Conservation (phyloP, 192 early-diverging fungal species). For the Coemansia furcata region DNA sequence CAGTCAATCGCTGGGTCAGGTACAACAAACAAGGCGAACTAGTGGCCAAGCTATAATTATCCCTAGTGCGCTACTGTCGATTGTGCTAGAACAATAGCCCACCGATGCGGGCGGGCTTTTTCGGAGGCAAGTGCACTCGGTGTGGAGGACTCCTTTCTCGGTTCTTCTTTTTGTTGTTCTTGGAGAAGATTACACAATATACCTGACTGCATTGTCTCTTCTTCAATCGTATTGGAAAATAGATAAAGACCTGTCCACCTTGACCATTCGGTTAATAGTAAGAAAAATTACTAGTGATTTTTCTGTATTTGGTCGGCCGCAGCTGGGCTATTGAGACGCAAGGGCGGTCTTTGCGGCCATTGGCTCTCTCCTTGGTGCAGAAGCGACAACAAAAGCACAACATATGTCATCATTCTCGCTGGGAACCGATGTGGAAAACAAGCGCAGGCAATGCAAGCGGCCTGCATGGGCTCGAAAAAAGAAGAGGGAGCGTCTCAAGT, state of each 20-base stretch:
- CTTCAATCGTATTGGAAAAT: not conserved
- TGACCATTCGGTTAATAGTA: conserved; percentile 3
- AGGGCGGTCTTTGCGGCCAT: not conserved
- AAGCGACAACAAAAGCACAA: not conserved
- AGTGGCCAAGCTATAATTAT: conserved; percentile 31
- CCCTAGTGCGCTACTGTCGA: not conserved
- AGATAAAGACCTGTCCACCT: not conserved
- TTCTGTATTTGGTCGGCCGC: not conserved
- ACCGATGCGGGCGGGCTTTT: not conserved
- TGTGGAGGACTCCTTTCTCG: not conserved
- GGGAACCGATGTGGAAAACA: not conserved
- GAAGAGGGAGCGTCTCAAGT: not conserved
- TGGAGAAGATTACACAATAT: not conserved
- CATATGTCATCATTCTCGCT: conserved; percentile 2
- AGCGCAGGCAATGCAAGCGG: conserved; percentile 4
- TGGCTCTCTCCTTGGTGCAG: not conserved
- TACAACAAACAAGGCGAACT: conserved; percentile 20
- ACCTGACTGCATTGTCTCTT: not conserved
- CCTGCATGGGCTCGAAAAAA: conserved; percentile 1
- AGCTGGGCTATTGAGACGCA: not conserved
- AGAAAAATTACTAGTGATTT: not conserved
- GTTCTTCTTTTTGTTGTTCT: conserved; percentile 2
- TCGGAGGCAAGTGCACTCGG: not conserved
- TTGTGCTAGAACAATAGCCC: not conserved
- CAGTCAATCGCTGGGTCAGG: conserved; percentile 43